Evolutionary conservation across 2,329 filamentous ascomycete species (phyloP).

Genomic region (Tolypocladium capitatum): DNA sequence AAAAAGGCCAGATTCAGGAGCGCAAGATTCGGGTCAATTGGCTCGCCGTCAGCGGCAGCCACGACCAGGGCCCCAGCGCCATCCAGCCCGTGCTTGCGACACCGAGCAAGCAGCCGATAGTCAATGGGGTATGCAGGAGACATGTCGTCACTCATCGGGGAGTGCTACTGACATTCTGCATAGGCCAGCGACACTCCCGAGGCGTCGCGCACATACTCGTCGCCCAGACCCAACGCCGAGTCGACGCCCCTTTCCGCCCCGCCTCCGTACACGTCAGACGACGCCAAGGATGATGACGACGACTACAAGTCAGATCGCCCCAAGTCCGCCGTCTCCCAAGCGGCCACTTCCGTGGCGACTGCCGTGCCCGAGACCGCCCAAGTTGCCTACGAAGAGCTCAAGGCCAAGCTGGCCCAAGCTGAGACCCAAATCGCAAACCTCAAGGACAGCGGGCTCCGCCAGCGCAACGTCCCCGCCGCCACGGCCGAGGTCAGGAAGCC

Average conservation of each 20-base stretch:
- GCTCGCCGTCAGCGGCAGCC: constrained; percentile 47
- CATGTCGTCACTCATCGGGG: background rate
- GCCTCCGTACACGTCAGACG: constrained; percentile 21
- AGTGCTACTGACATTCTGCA: background rate
- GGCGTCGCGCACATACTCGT: constrained; percentile 29
- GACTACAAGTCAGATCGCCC: constrained; percentile 12
- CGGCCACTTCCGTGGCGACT: constrained; percentile 37
- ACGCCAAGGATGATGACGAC: constrained; percentile 16
- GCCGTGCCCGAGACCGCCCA: constrained; percentile 32
- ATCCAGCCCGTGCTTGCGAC: constrained; percentile 17
- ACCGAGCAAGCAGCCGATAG: constrained; percentile 25
- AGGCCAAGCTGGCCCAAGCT: constrained; percentile 61
- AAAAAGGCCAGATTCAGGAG: constrained; percentile 72
- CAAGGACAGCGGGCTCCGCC: constrained; percentile 61
- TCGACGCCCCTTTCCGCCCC: constrained; percentile 18
- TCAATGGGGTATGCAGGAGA: constrained; percentile 27
- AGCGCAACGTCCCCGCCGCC: constrained; percentile 54
- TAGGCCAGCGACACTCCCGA: constrained; percentile 30
- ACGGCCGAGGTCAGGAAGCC: constrained; percentile 37
- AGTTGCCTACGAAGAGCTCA: constrained; percentile 44
- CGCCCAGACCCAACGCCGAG: constrained; percentile 24
- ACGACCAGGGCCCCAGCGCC: constrained; percentile 10
- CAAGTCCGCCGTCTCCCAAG: constrained; percentile 18
- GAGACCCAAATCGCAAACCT: constrained; percentile 59
- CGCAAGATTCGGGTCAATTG: constrained; percentile 92